Evolutionary conservation across 164 flowering plant genomes (phyloP).

Genomic region (Cinnamomum micranthum): DNA sequence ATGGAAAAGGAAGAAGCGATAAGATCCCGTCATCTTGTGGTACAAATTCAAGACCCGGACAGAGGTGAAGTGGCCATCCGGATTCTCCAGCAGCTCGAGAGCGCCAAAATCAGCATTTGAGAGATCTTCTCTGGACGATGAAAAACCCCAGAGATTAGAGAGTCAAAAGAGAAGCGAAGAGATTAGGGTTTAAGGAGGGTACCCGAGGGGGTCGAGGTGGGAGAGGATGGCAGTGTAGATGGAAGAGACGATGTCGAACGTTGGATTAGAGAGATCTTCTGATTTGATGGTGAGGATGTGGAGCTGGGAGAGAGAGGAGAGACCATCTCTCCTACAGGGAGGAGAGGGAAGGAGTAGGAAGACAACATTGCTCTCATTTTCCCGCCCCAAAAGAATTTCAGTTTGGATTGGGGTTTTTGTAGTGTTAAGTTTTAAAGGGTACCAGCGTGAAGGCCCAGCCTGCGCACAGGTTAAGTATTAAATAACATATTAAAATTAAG

Average conservation of each 20-base stretch:
- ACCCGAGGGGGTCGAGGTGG: slow-evolving; percentile 51
- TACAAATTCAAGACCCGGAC: slow-evolving; percentile 46
- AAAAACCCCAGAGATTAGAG: background rate
- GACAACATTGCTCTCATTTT: slow-evolving; percentile 23
- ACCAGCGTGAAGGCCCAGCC: too few species aligned
- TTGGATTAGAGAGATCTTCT: slow-evolving; percentile 48
- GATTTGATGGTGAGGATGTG: slow-evolving; percentile 44
- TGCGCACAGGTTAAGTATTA: too few species aligned
- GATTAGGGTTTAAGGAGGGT: background rate
- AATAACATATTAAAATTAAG: too few species aligned
- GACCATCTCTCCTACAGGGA: slow-evolving; percentile 43
- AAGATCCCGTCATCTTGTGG: slow-evolving; percentile 45
- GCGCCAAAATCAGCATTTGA: slow-evolving; percentile 66
- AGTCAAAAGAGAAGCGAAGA: background rate
- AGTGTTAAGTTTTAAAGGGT: too few species aligned
- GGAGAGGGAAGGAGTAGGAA: slow-evolving; percentile 34
- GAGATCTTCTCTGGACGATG: slow-evolving; percentile 54
- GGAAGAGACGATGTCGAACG: slow-evolving; percentile 25
- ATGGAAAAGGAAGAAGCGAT: slow-evolving; percentile 47
- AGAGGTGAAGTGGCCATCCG: slow-evolving; percentile 59
- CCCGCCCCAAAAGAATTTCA: background rate
- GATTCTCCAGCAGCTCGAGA: slow-evolving; percentile 73
- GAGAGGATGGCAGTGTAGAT: slow-evolving; percentile 26
- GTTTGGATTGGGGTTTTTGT: too few species aligned
- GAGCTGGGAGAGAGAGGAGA: slow-evolving; percentile 31